These are phyloP conservation scores for Beauveria pseudobassiana DNA, from an alignment of 2,329 filamentous ascomycete species.

Conservation along the genomic window DNA sequence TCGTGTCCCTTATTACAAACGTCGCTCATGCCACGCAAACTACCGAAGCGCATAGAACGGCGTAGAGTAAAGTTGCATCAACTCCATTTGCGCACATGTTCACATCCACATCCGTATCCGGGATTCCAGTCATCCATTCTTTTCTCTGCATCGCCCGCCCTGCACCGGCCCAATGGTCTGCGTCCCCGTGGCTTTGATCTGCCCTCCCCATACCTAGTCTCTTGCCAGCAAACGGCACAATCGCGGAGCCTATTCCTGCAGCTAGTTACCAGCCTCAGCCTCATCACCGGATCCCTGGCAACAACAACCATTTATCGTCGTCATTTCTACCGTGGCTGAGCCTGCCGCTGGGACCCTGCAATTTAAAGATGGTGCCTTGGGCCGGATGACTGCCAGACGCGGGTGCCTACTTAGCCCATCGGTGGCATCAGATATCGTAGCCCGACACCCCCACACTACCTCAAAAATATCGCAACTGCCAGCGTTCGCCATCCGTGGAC, in stretches of 20 bases:
- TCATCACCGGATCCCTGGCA: background rate
- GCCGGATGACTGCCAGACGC: background rate
- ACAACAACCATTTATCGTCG: background rate
- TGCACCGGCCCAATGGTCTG: too few species aligned
- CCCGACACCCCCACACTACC: background rate
- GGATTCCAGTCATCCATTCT: too few species aligned
- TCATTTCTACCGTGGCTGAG: background rate
- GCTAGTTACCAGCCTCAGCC: background rate
- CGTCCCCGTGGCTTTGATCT: too few species aligned
- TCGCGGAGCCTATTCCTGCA: background rate
- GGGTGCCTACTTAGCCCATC: background rate
- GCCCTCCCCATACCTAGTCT: too few species aligned
- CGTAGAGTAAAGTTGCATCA: too few species aligned
- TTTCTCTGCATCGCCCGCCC: too few species aligned
- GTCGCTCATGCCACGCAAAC: too few species aligned
- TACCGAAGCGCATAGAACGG: too few species aligned
- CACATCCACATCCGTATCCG: too few species aligned
- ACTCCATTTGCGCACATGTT: too few species aligned
- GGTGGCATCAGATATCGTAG: background rate
- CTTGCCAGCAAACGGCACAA: background rate
- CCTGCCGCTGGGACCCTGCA: background rate
- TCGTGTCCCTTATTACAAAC: too few species aligned
- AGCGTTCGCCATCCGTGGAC: background rate
- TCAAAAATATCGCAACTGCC: background rate
- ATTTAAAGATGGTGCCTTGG: background rate